Base-by-base conservation (phyloP, 1,284 basidiomycete genomes). In the Moesziomyces globuligerus region DNA sequence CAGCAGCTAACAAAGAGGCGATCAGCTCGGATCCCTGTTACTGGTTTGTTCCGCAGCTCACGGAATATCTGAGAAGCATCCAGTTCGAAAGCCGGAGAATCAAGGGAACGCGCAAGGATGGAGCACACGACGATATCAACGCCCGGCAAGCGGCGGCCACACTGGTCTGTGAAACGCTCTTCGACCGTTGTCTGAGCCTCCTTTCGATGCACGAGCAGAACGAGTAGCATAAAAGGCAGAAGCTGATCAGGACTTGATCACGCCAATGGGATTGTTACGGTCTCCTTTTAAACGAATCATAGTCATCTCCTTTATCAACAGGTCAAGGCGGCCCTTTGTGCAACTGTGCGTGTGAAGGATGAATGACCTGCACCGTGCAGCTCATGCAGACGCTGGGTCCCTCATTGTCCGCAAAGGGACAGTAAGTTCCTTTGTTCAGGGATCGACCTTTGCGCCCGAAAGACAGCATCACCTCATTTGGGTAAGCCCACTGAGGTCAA, bases 111-210 rank as follows among this genome's bases (percentile, higher is more conserved):
- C 17, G 20, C 13, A 26, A 3, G 24, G 29, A 11, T 32, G 29
- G 29, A 32, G 13, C 11, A 11, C 13, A 15, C 2, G 25, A 42
- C 15, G 49, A 42, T 11, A 9, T 28, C 21, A 4, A 15, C 4
- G 52, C 37, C 3, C 45, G 34, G 4, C 42, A 43, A 24, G 39
- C 21, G 1, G 42, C 43, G 1, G 47, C 59, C 5, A 17, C 50
- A 4, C 24, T 55, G 17, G 34, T 11, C 15, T 28, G 45, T 23
- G 46, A 61, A 24, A 49, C 44, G 7, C 48, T 55, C 2, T 55
- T 55, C n/a, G 52, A 55, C 18, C 40, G 59, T 6, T 62, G 59
- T 17, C 20, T 60, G 11, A 44, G 41, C 17, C 46, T 60, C 11
- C 45, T 62, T 39, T 62, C 59, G 20, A 40, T 36, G 26, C 34